Evolutionary conservation across 768 basidiomycete genomes (phyloP), one percentile per base, ranked within the genome.

Genomic region (Auricularia heimuer): DNA sequence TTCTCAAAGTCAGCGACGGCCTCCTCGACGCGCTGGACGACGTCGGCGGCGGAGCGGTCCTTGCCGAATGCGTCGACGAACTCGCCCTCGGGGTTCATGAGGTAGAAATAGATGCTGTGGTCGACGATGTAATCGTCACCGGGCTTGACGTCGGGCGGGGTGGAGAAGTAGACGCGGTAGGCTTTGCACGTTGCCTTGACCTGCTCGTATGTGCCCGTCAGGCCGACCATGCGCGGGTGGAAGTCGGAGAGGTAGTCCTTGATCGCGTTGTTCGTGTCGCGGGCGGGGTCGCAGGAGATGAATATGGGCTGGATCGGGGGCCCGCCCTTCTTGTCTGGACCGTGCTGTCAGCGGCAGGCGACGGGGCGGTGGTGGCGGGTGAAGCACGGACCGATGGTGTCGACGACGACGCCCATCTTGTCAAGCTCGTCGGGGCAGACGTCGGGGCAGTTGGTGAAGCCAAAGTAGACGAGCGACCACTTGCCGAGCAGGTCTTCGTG

Each of bases 361-460:
- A 45, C 39, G 60, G 1, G 29, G 2, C 42, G 11, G 56, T 37
- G 37, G 44, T 54, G 44, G 54, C 42, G 37, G 64, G 62, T n/a
- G 18, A 42, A 24, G 54, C 34, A 74, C 89, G 67, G 68, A 92
- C 94, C 88, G 63, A 92, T 78, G 61, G 80, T 75, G 37, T 88
- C 81, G 54, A 98, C 80, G 18, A 94, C 86, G 0, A 76, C 80
- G 12, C 89, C 86, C 78, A 98, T 85, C 79, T 98, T 98, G 79
- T 99, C 97, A 35, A 99, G 81, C 77, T 98, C 96, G 64, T 95
- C 92, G 1, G 97, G 97, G 73, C 97, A 99, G 63, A 99, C 98
- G 75, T 99, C 97, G 4, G 97, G 96, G 76, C 97, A 99, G 75
- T 99, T 96, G 36, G 96, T 95, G 79, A 98, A 99, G n/a, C 97